Percentiles rank a stretch among this genome's conserved stretches.
Evolutionary conservation across 1,139 yeast species (phyloP).

Genomic region (Yamadazyma trypodendri): DNA sequence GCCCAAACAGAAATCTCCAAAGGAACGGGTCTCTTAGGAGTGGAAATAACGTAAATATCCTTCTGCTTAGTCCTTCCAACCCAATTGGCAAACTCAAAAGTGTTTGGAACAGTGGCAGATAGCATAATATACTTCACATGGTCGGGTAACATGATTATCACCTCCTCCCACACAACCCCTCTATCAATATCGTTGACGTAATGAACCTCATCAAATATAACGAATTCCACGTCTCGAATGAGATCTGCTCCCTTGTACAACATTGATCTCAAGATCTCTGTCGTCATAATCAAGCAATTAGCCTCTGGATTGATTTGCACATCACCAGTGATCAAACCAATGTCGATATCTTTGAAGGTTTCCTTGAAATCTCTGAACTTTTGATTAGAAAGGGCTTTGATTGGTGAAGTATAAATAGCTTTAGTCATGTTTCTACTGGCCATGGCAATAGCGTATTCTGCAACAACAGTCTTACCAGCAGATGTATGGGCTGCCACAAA

Average conservation of each 20-base stretch:
- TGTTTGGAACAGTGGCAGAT: conserved; percentile 97
- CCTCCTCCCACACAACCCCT: conserved; percentile 99
- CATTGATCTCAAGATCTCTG: conserved; percentile 94
- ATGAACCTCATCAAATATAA: conserved; percentile 96
- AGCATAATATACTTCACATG: conserved; percentile 85
- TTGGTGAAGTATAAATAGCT: conserved; percentile 90
- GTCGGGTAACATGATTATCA: conserved; percentile 93
- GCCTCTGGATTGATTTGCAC: conserved; percentile 98
- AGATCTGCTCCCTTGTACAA: conserved; percentile 94
- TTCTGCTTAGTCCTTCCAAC: conserved; percentile 95
- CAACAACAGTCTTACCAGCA: conserved; percentile 91
- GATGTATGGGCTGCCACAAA: conserved; percentile 98
- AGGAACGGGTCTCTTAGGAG: conserved; percentile 95
- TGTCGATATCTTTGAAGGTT: conserved; percentile 76
- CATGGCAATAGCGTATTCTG: conserved; percentile 94
- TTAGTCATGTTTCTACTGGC: conserved; percentile 87
- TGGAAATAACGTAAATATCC: conserved; percentile 92
- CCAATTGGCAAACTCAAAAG: conserved; percentile 98
- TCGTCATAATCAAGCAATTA: conserved; percentile 94
- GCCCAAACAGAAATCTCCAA: conserved; percentile 86
- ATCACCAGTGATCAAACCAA: conserved; percentile 96
- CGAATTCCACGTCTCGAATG: conserved; percentile 95
- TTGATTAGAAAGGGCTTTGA: conserved; percentile 89
- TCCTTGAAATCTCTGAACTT: conserved; percentile 89
- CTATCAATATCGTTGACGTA: conserved; percentile 95